phyloP scores from a whole-genome alignment of 495 filamentous ascomycete genomes.

The Daldinia childiae region DNA sequence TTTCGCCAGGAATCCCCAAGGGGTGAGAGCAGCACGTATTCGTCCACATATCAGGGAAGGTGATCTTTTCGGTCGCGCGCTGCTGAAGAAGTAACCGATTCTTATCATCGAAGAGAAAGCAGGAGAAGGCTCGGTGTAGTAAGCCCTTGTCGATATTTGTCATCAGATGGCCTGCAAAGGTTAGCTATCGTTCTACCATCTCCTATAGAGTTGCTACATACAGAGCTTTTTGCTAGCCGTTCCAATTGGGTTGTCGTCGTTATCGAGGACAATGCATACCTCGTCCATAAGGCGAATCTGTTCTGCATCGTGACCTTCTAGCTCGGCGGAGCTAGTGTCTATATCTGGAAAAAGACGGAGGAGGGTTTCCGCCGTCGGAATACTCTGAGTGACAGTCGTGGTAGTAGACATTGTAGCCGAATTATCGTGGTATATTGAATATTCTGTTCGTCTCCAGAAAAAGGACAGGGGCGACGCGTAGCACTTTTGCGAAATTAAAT shows the following conservation, averaged over 20 bases:
- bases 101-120: slow-evolving; percentile 95
- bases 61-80: slow-evolving; percentile 97
- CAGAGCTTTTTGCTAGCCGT: slow-evolving; percentile 98
- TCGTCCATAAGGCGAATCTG: slow-evolving; percentile 99
- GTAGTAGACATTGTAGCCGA: slow-evolving; percentile 50
- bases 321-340: slow-evolving; percentile 79
- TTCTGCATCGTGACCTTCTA: slow-evolving; percentile 94
- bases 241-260: slow-evolving; percentile 92
- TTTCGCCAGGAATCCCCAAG: slow-evolving; percentile 89
- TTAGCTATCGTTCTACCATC: slow-evolving; percentile 11
- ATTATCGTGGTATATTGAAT: slow-evolving; percentile 5
- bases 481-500: slow-evolving; percentile 1
- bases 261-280: slow-evolving; percentile 95
- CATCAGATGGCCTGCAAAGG: slow-evolving; percentile 87
- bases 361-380: slow-evolving; percentile 86
- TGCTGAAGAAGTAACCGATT: slow-evolving; percentile 92
- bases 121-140: slow-evolving; percentile 95
- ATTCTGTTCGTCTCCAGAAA: slow-evolving; percentile 5
- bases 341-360: slow-evolving; percentile 94
- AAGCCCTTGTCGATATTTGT: slow-evolving; percentile 95
- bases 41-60: slow-evolving; percentile 99
- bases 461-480: slow-evolving; percentile 8
- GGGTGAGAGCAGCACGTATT: slow-evolving; percentile 99
- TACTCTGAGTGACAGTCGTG: slow-evolving; percentile 51
- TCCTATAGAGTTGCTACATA: slow-evolving; percentile 56